Conservation (phyloP, 2,329 filamentous ascomycete species). For the Exserohilum turcica region DNA sequence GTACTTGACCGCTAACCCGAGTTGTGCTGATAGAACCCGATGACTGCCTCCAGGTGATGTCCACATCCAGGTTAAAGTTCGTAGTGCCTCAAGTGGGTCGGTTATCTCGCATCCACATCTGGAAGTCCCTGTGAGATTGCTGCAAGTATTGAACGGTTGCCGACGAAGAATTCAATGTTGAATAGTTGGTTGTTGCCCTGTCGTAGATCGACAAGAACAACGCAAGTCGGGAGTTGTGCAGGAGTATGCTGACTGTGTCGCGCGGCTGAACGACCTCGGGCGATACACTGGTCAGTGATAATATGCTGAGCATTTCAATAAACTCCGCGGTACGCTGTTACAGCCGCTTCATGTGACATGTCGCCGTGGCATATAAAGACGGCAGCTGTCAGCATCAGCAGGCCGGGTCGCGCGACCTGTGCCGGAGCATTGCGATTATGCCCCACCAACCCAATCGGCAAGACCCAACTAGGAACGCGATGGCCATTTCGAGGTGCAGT, state of each 20-base stretch:
- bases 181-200: constrained; percentile 10
- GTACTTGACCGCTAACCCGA: constrained; percentile 22
- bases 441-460: constrained; percentile 23
- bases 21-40: background rate
- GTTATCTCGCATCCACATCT: constrained; percentile 6
- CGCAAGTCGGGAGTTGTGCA: constrained; percentile 18
- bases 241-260: constrained; percentile 13
- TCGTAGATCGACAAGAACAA: constrained; percentile 7
- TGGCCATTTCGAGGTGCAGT: constrained; percentile 12
- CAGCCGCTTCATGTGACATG: background rate
- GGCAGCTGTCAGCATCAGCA: constrained; percentile 34
- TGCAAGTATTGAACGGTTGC: background rate
- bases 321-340: background rate
- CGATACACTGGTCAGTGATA: constrained; percentile 2
- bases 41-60: constrained; percentile 6
- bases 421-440: constrained; percentile 24
- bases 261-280: background rate
- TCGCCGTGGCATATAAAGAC: constrained; percentile 10
- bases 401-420: constrained; percentile 22
- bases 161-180: constrained; percentile 1
- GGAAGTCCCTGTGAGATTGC: background rate
- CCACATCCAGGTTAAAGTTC: constrained; percentile 1
- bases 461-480: constrained; percentile 16
- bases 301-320: background rate
- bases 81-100: constrained; percentile 10